Percentiles rank a stretch among this genome's conserved stretches.
Evolutionary conservation across 805 yeast species (phyloP).

Genomic region (Tetrapisispora fleetii): DNA sequence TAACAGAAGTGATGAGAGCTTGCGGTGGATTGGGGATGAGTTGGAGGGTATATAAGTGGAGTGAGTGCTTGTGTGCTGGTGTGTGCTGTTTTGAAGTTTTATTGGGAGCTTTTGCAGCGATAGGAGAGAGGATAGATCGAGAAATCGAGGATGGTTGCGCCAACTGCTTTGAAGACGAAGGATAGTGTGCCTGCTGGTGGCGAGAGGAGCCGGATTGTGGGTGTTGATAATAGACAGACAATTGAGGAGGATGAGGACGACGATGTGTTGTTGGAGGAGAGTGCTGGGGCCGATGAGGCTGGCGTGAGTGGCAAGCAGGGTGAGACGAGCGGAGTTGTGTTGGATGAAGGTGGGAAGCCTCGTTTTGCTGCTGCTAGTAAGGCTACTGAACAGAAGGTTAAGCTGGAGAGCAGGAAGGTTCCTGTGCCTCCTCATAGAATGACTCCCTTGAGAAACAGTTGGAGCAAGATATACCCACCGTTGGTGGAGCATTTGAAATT

Average conservation of each 20-base stretch:
- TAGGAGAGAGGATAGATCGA: not conserved
- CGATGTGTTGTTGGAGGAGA: slow-evolving; percentile 28
- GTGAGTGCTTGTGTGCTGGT: not conserved
- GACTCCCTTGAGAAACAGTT: slow-evolving; percentile 80
- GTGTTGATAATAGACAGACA: slow-evolving; percentile 23
- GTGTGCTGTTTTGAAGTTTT: not conserved
- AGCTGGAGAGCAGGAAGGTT: slow-evolving; percentile 78
- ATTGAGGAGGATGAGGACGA: slow-evolving; percentile 30
- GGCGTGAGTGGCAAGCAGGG: slow-evolving; percentile 10
- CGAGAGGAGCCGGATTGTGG: slow-evolving; percentile 25
- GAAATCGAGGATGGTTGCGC: slow-evolving; percentile 22
- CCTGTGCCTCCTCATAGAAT: slow-evolving; percentile 96
- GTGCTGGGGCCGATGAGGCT: slow-evolving; percentile 1
- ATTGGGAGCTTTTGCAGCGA: not conserved
- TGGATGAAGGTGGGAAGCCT: slow-evolving; percentile 83
- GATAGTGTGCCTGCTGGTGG: not conserved
- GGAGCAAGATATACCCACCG: slow-evolving; percentile 95
- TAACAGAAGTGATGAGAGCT: not conserved
- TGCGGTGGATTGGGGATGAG: too few relatives aligned
- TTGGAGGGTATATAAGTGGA: too few relatives aligned
- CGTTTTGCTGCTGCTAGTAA: slow-evolving; percentile 65
- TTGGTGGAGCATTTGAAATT: slow-evolving; percentile 88
- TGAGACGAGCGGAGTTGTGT: slow-evolving; percentile 28
- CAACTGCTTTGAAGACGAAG: slow-evolving; percentile 31
- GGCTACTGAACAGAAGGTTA: slow-evolving; percentile 50